Evolutionary conservation across 2,329 filamentous ascomycete species (phyloP).

Genomic region (Phialophora verrucosa): DNA sequence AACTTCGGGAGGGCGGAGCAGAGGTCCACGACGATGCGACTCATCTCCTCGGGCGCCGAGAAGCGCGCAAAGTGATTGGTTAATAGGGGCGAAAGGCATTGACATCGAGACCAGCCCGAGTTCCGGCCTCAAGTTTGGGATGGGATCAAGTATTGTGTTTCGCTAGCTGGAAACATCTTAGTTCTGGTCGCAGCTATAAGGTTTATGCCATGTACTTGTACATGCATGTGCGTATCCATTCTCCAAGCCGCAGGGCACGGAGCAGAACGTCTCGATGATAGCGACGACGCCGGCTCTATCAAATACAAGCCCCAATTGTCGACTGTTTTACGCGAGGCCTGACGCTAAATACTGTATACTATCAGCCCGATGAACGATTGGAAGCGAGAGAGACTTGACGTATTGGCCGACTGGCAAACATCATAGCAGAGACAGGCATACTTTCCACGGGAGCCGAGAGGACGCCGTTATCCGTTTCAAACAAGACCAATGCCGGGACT

Average conservation of each 20-base stretch:
- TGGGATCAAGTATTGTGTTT: background rate
- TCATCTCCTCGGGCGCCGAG: conserved; percentile 11
- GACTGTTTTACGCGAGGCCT: background rate
- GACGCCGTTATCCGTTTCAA: background rate
- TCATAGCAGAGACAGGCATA: background rate
- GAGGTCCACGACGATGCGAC: conserved; percentile 1
- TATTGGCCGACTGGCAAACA: background rate
- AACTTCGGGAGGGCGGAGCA: background rate
- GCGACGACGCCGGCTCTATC: background rate
- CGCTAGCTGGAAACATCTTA: background rate
- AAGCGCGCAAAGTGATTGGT: background rate
- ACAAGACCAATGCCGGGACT: too few species aligned
- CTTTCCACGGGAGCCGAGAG: background rate
- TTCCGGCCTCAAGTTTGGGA: conserved; percentile 1
- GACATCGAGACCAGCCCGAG: background rate
- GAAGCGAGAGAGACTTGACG: background rate
- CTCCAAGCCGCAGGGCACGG: too few species aligned
- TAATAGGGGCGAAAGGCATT: too few species aligned
- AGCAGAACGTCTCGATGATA: conserved; percentile 5
- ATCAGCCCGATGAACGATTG: background rate
- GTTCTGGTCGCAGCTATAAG: background rate
- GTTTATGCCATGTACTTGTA: too few species aligned
- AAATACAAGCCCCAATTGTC: background rate
- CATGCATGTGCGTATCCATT: too few species aligned
- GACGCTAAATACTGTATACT: background rate